Conservation (phyloP, 176 grass and related monocot genomes). For the Chrysopogon serrulatus region DNA sequence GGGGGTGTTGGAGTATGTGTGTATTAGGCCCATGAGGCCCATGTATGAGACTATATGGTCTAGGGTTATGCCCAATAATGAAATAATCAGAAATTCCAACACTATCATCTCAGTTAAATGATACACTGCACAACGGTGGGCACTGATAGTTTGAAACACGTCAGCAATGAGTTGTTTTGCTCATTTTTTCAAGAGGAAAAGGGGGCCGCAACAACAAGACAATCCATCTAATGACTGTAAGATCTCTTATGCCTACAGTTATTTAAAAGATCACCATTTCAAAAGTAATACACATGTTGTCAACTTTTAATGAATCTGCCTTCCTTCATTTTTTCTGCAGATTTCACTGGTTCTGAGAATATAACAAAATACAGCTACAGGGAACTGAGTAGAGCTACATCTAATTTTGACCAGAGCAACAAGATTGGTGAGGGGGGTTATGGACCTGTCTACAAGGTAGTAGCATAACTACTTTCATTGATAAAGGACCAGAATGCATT, state of each 20-base stretch:
- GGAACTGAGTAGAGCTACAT: constrained; percentile 56
- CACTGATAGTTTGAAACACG: background rate
- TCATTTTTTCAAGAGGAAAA: constrained; percentile 50
- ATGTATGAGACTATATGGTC: no score
- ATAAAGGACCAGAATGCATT: background rate
- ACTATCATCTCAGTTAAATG: constrained; percentile 25
- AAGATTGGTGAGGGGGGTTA: constrained; percentile 85
- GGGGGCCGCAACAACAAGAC: background rate
- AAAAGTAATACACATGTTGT: background rate
- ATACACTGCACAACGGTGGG: background rate
- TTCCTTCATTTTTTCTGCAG: constrained; percentile 34
- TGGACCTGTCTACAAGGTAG: constrained; percentile 75
- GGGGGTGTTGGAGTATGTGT: no score
- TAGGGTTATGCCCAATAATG: no score
- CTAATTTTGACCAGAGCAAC: constrained; percentile 43
- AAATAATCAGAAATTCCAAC: no score
- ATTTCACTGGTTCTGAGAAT: constrained; percentile 38
- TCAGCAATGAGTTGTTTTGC: constrained; percentile 60
- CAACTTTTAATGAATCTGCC: background rate
- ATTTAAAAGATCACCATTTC: background rate
- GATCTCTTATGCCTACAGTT: background rate
- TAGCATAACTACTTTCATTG: background rate
- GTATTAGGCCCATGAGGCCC: no score
- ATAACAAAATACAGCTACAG: constrained; percentile 54
- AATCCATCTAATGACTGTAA: constrained; percentile 29